Evolutionary conservation across 192 early-diverging fungal genomes (phyloP), one percentile per base, ranked within the genome.

Genomic region (Cladochytrium replicatum): DNA sequence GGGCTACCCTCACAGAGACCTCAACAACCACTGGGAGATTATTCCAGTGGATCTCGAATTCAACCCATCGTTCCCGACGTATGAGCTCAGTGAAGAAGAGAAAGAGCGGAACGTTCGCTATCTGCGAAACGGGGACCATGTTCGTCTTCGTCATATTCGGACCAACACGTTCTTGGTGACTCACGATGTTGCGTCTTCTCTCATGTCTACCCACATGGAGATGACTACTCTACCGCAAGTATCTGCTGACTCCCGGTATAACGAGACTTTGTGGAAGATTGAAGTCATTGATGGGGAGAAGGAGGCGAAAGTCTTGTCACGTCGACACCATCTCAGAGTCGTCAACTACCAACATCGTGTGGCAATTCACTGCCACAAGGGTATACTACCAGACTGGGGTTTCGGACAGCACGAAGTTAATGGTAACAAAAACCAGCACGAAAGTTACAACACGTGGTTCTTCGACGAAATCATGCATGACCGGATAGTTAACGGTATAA

Each of bases 391-490:
- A 13, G 81, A 80, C 3, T 98, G 94, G 94, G 94, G 79, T 4
- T 88, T 83, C 61, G 68, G 59, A 34, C 88, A 89, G 64, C 71
- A 86, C 41, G 91, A 98, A 53, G 75, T 96, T 29, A 96, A 93
- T 57, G 93, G 94, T 5, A 93, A 94, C 71, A 87, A 90, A 58
- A 88, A 87, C 21, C 52, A 70, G 52, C 46, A 71, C 34, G 86
- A 92, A 55, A 70, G 73, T 46, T 57, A 61, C 38, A 88, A 86
- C 55, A 43, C 72, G 32, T 99, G 91, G 91, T 66, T 75, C 39
- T 71, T 85, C n/a, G 74, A 89, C 21, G 71, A 80, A 13, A 84
- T 99, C 41, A 54, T 70, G 23, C 48, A 84, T 69, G 57, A 74
- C 4, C 30, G 55, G 1, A 65, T 77, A 45, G 60, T 72, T 5